Base-by-base conservation (phyloP, 495 filamentous ascomycete genomes). In the Mytilinidion resinicola region DNA sequence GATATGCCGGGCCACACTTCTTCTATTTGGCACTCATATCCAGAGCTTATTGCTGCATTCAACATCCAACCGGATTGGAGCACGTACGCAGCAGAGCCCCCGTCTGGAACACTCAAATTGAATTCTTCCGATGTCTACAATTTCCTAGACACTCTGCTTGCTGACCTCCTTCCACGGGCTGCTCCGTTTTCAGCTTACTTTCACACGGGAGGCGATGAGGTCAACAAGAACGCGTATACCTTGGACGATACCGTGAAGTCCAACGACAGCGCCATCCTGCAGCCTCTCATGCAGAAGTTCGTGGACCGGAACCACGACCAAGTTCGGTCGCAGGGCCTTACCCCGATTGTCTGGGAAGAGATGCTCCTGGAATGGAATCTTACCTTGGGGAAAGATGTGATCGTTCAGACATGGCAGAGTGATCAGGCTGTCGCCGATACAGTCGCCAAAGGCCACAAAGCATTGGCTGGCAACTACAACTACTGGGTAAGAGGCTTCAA, bases 1-100 rank as follows among this genome's bases (percentile, higher is more conserved):
- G 89, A 93, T 63, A 85, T 85, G 78, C 89, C 89, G 7, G 89
- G 89, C 25, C 89, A 93, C 70, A 89, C 88, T 10, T 78, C 83
- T 0, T 66, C 78, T 15, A 84, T 88, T 43, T 76, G 74, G 33
- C 74, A 77, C 43, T 76, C 82, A 7, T 80, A 88, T 65, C 89
- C 89, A 3, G 84, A 90, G 0, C 76, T 93, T 4, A 85, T 91
- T 57, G 77, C 86, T 2, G 89, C 86, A 3, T 85, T 80, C 70
- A 81, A 90, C 62, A 76, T 77, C 7, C 74, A 81, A 51, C 87
- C 88, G 3, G 55, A 78, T 53, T 91, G 87, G 80, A 58, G 74
- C 37, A 79, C 68, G 46, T 91, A 85, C 67, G 84, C 83, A 60
- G 80, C 79, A 1, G 84, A 93, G 67, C 89, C 89, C 25, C 89